Conservation (phyloP, 768 basidiomycete genomes). For the Termitomyces sp. region DNA sequence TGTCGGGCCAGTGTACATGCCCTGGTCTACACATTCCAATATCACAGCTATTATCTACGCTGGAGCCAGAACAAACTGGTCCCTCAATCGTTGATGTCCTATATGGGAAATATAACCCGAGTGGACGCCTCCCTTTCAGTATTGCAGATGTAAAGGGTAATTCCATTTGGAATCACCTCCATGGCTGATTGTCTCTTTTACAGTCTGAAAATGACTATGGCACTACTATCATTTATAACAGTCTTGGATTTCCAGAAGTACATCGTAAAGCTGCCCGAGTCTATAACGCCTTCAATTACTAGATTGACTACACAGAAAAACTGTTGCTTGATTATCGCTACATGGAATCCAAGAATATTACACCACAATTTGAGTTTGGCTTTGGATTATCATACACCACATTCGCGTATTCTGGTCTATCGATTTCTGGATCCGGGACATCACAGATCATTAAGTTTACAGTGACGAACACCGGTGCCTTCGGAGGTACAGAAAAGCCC, state of each 20-base stretch:
- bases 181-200: background rate
- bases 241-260: constrained; percentile 20
- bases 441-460: constrained; percentile 35
- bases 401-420: constrained; percentile 56
- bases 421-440: constrained; percentile 28
- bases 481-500: constrained; percentile 49
- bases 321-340: constrained; percentile 63
- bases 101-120: constrained; percentile 74
- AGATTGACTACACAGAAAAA: constrained; percentile 66
- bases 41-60: constrained; percentile 58
- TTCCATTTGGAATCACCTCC: background rate
- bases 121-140: constrained; percentile 65
- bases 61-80: constrained; percentile 66
- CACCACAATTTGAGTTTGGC: constrained; percentile 61
- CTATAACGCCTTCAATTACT: background rate
- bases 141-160: constrained; percentile 52
- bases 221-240: constrained; percentile 39
- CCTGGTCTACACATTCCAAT: constrained; percentile 75
- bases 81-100: constrained; percentile 76
- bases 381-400: constrained; percentile 73
- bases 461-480: constrained; percentile 41
- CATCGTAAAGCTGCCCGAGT: background rate
- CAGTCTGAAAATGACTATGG: constrained; percentile 36
- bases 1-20: constrained; percentile 67
- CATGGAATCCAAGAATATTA: constrained; percentile 49